A percentile compares a stretch with the other conserved stretches of the same genome.
These are phyloP conservation scores for Zanthoxylum bungeanum DNA, from an alignment of 345 rosid genomes.

Conservation along the genomic window DNA sequence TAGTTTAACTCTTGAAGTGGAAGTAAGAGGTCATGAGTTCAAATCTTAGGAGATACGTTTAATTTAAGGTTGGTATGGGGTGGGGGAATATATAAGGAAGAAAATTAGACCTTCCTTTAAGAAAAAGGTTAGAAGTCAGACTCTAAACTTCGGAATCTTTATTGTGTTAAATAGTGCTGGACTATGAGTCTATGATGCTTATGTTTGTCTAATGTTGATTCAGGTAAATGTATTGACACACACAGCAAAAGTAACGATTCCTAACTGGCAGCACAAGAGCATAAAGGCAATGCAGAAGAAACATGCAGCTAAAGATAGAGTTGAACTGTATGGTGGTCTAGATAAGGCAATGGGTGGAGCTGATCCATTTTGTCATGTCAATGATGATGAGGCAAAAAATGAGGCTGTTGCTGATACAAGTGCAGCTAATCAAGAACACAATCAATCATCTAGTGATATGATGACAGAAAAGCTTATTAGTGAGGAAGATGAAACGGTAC, in stretches of 20 bases:
- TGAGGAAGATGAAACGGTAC: not conserved
- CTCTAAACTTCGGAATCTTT: not conserved
- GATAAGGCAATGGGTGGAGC: not conserved
- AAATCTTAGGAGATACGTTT: no score
- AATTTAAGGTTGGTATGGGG: no score
- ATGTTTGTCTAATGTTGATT: not conserved
- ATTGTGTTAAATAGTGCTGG: not conserved
- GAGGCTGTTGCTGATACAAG: not conserved
- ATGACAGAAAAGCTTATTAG: not conserved
- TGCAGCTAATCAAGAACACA: not conserved
- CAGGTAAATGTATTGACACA: slow-evolving; percentile 33
- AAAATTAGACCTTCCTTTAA: no score
- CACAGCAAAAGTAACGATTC: slow-evolving; percentile 5
- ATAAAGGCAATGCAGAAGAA: not conserved
- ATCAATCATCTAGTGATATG: not conserved
- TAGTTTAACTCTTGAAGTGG: no score
- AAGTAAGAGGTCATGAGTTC: no score
- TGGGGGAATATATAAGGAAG: no score
- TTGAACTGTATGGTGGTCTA: not conserved
- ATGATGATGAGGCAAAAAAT: not conserved
- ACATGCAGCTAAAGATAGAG: not conserved
- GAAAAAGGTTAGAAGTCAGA: no score
- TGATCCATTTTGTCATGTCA: not conserved
- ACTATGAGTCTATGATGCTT: not conserved
- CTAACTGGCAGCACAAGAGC: not conserved